Base-by-base conservation (phyloP, 805 yeast species). In the Candida cerambycidarum region DNA sequence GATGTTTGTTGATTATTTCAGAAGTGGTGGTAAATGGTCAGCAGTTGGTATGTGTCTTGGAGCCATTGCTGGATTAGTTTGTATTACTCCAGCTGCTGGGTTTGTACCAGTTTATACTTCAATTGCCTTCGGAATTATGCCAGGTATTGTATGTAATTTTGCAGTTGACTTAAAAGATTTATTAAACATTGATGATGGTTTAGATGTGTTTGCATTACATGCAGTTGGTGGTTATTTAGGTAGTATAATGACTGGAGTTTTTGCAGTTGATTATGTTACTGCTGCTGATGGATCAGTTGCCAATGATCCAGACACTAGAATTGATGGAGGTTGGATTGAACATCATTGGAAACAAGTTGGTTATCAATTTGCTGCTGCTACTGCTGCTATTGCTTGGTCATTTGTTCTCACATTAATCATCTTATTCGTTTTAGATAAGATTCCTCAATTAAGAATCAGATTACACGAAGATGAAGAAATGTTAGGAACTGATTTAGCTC, bases 61-160 rank as follows among this genome's bases (percentile, higher is more conserved):
- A 58, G 85, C 89, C 46, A 80, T 93, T 62, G 85, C 95, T 25
- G 99, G 98, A 50, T 78, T 92, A 48, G 97, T 93, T 38, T 93
- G 93, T 59, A 83, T 92, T 50, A 92, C 98, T 2, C 98, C 99
- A 37, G 97, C 92, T 50, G 97, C 98, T 15, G 98, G 97, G 50
- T 90, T 73, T 60, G 96, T 92, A 39, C 97, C 97, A 44, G 82
- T 92, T 44, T 92, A 90, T 80, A 80, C 89, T 46, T 79, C 97
- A 2, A 82, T 89, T 34, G 79, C 86, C 46, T 85, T 90, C 57
- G 97, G 97, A 59, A 76, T 79, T 45, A 69, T 89, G 31, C 80
- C 92, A 39, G 92, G 83, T 23, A 60, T 80, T 42, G 81, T 81
- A 29, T 89, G 96, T 71, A 89, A 90, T 75, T 77, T 80, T 58